Evolutionary conservation across 768 basidiomycete genomes (phyloP).

Genomic region (Dendrothele bispora): DNA sequence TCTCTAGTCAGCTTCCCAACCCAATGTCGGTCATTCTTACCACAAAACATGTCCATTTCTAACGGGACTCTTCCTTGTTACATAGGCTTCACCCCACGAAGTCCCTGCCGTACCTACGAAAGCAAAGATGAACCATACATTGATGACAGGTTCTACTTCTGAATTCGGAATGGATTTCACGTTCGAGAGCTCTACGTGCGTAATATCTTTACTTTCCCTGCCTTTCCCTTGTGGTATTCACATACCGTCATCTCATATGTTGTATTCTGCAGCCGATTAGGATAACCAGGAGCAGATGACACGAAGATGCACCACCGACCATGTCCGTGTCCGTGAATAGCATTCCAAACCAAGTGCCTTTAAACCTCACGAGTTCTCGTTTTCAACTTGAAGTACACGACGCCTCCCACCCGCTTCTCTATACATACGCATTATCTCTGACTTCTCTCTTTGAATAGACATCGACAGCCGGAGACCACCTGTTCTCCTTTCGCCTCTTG

Average conservation of each 20-base stretch:
- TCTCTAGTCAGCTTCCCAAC: slow-evolving; percentile 60
- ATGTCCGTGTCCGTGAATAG: slow-evolving; percentile 76
- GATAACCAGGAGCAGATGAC: no score
- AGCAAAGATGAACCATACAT: slow-evolving; percentile 72
- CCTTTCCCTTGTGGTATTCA: slow-evolving; percentile 8
- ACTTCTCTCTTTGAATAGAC: neutral
- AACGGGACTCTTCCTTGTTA: slow-evolving; percentile 4
- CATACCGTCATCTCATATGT: slow-evolving; percentile 48
- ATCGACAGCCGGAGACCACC: no score
- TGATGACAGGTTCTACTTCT: slow-evolving; percentile 59
- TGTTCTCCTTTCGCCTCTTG: slow-evolving; percentile 34
- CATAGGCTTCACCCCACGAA: slow-evolving; percentile 53
- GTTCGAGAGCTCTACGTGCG: slow-evolving; percentile 72
- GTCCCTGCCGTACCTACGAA: slow-evolving; percentile 77
- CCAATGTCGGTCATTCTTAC: slow-evolving; percentile 39
- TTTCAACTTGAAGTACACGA: slow-evolving; percentile 44
- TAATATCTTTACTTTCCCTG: neutral
- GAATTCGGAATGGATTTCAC: slow-evolving; percentile 84
- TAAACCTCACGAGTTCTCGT: slow-evolving; percentile 40
- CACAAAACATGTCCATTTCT: neutral
- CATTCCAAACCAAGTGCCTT: slow-evolving; percentile 57
- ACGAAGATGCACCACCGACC: slow-evolving; percentile 80
- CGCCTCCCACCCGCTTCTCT: slow-evolving; percentile 1
- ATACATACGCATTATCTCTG: neutral
- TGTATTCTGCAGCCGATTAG: no score